These are phyloP conservation scores for Fragilaria radians DNA, from an alignment of 108 stramenopile species.

Conservation along the genomic window DNA sequence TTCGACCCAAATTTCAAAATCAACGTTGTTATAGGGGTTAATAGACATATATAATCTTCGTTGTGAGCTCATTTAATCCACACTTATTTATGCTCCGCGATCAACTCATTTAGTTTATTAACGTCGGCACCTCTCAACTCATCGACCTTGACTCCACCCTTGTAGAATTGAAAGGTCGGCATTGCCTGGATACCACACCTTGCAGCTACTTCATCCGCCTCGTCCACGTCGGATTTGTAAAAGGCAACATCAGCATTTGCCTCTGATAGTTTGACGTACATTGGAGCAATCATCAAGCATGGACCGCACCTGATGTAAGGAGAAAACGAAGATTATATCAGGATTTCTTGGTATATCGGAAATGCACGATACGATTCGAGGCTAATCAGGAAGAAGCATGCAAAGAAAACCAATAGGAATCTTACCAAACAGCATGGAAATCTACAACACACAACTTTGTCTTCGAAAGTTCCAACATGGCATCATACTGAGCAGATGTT, in stretches of 20 bases:
- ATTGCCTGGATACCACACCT: slow-evolving; percentile 69
- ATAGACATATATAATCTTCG: no score
- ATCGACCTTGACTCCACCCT: slow-evolving; percentile 69
- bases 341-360: background rate
- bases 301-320: slow-evolving; percentile 48
- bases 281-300: slow-evolving; percentile 75
- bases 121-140: slow-evolving; percentile 65
- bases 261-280: slow-evolving; percentile 67
- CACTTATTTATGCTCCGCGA: background rate
- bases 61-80: no score
- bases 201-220: slow-evolving; percentile 54
- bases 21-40: no score
- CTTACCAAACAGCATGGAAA: slow-evolving; percentile 84
- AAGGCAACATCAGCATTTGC: slow-evolving; percentile 55
- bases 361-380: background rate
- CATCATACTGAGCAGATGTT: slow-evolving; percentile 44
- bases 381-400: background rate
- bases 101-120: background rate
- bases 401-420: no score
- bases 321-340: no score
- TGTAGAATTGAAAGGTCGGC: slow-evolving; percentile 89
- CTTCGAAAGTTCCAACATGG: slow-evolving; percentile 63
- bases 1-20: no score
- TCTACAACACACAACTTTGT: slow-evolving; percentile 74
- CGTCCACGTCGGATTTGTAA: slow-evolving; percentile 89